Evolutionary conservation across 371 early-diverging fungal genomes (phyloP), one percentile per base, ranked within the genome.

Genomic region (Circinella minor): DNA sequence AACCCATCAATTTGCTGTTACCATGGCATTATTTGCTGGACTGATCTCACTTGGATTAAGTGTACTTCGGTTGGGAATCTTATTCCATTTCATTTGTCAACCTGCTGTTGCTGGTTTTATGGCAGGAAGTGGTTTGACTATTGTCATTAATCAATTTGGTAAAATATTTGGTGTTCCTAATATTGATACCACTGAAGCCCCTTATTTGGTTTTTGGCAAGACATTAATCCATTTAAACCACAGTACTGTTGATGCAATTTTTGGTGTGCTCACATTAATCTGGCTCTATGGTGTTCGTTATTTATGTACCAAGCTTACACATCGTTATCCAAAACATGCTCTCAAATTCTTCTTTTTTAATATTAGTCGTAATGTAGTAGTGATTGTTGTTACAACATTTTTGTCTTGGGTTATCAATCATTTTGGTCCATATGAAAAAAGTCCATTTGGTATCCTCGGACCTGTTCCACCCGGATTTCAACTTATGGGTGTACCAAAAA

Each of bases 71-170:
- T 79, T 96, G 4, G 96, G 95, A 7, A 82, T 93, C 60, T 75
- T 96, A 10, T 90, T 94, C 59, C 92, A 95, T 68, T 94, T 95
- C 67, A 94, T 96, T 64, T 90, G 93, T 14, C 82, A 86, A 18
- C 89, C 91, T 0, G 92, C 90, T 4, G 84, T 94, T 43, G 84
- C 86, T 13, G 94, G 94, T 0, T 93, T 94, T 65, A 92, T 91
- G 71, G 85, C 91, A 6, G 93, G 93, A 9, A 90, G 92, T 49
- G 94, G 93, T 0, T 72, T 91, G 7, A 91, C 87, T 11, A 94
- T 96, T 74, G 87, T 95, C 48, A 88, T 93, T 73, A 88, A 87
- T 62, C 96, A 96, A 77, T 74, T 93, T 27, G 87, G 90, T n/a
- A 86, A 88, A 36, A 84, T 95, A 54, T 81, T 94, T 66, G 95